These are phyloP conservation scores for Stemphylium beticola DNA, from an alignment of 2,329 filamentous ascomycete genomes.

Conservation along the genomic window DNA sequence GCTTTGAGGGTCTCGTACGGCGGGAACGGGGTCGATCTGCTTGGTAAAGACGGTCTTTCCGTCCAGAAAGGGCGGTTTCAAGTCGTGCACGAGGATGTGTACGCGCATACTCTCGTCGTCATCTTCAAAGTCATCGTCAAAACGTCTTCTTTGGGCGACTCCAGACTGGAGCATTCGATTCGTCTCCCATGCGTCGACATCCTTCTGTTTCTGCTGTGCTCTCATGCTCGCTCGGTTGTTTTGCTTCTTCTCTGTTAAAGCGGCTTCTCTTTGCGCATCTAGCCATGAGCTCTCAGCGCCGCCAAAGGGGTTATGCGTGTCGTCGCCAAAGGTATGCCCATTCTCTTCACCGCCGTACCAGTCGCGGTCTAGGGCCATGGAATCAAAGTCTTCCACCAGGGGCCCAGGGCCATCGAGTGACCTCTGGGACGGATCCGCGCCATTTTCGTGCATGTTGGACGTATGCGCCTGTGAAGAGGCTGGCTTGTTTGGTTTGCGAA, in stretches of 20 bases:
- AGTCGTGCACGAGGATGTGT: conserved; percentile 89
- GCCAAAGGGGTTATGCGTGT: conserved; percentile 90
- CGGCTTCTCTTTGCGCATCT: conserved; percentile 76
- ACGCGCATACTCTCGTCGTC: conserved; percentile 90
- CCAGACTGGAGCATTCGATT: conserved; percentile 98
- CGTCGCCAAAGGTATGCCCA: conserved; percentile 85
- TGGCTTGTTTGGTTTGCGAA: conserved; percentile 44
- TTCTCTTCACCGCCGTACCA: conserved; percentile 92
- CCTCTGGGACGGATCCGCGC: conserved; percentile 56
- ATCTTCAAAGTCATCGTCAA: conserved; percentile 81
- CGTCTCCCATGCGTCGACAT: conserved; percentile 97
- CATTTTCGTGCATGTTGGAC: conserved; percentile 38
- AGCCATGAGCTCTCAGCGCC: conserved; percentile 74
- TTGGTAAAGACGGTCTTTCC: conserved; percentile 96
- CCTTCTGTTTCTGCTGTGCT: conserved; percentile 84
- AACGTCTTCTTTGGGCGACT: conserved; percentile 86
- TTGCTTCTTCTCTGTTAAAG: conserved; percentile 79
- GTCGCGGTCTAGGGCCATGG: conserved; percentile 80
- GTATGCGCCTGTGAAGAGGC: conserved; percentile 47
- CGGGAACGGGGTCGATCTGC: conserved; percentile 92
- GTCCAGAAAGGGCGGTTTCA: conserved; percentile 93
- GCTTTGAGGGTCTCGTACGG: conserved; percentile 90
- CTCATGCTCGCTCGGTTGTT: conserved; percentile 73
- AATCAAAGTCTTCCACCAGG: conserved; percentile 69
- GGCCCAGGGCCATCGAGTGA: conserved; percentile 69